Conservation (phyloP, 805 yeast genomes). For the Metschnikowia santaceciliae region DNA sequence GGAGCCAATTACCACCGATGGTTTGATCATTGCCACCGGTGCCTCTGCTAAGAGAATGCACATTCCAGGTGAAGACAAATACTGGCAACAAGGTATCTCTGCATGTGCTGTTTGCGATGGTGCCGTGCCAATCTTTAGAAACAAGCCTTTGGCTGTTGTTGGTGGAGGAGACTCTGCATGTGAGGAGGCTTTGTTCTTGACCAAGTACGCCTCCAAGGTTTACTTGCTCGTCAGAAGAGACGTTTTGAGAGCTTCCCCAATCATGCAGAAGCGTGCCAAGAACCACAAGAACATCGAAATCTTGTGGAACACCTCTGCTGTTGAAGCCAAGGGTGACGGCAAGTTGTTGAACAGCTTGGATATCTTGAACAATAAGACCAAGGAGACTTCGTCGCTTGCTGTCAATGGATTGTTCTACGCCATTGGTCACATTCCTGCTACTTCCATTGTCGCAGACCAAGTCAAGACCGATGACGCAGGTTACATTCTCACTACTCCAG, state of each 20-base stretch:
- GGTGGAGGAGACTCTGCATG: conserved; percentile 99
- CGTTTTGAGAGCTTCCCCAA: conserved; percentile 87
- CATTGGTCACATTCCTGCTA: conserved; percentile 96
- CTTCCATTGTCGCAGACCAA: conserved; percentile 72
- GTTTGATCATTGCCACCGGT: conserved; percentile 93
- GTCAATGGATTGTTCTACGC: conserved; percentile 96
- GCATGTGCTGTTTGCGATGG: conserved; percentile 99
- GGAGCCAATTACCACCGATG: conserved; percentile 89
- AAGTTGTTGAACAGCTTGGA: conserved; percentile 64
- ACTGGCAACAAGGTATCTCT: conserved; percentile 99
- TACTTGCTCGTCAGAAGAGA: conserved; percentile 92
- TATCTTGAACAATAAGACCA: conserved; percentile 68
- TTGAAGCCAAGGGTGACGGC: conserved; percentile 93
- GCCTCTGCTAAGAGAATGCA: conserved; percentile 95
- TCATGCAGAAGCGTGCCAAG: conserved; percentile 92
- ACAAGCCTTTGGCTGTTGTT: conserved; percentile 94
- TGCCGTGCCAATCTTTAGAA: conserved; percentile 98
- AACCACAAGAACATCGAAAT: conserved; percentile 87
- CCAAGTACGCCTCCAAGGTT: conserved; percentile 97
- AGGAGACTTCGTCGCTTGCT: conserved; percentile 61
- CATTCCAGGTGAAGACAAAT: conserved; percentile 93
- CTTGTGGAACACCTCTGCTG: conserved; percentile 77
- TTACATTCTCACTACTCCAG: conserved; percentile 85
- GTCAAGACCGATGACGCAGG: conserved; percentile 83
- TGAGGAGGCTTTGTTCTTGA: conserved; percentile 95